These are phyloP conservation scores for Avena atlantica DNA, from an alignment of 176 grass and related monocot species.

Conservation along the genomic window DNA sequence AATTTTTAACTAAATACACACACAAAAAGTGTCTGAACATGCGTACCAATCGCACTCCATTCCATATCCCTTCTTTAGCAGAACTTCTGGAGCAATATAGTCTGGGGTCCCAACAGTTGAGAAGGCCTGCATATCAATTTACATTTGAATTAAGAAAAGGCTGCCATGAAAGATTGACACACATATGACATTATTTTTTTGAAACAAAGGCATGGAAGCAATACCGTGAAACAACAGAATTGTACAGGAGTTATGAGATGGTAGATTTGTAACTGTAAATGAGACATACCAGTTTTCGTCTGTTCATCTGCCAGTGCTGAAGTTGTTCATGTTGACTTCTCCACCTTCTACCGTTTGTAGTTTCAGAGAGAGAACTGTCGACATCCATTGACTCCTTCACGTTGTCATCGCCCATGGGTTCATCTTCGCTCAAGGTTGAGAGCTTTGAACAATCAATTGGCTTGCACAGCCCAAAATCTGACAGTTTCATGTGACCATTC, in stretches of 20 bases:
- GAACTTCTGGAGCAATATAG: conserved; percentile 99
- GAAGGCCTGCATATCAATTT: conserved; percentile 71
- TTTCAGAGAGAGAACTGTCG: conserved; percentile 66
- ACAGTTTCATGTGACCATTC: conserved; percentile 97
- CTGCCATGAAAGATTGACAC: not conserved
- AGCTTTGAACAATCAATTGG: conserved; percentile 95
- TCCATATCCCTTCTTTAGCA: conserved; percentile 99
- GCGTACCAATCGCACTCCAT: conserved; percentile 98
- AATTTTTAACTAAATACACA: conserved; percentile 17
- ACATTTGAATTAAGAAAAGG: conserved; percentile 47
- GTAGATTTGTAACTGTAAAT: conserved; percentile 15
- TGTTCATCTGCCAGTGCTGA: conserved; percentile 98
- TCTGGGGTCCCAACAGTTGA: conserved; percentile 98
- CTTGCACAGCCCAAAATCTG: conserved; percentile 98
- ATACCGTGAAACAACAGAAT: conserved; percentile 15
- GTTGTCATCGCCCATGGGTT: conserved; percentile 88
- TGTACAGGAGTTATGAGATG: not conserved
- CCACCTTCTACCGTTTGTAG: conserved; percentile 83
- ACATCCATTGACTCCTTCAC: conserved; percentile 92
- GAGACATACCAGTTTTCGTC: conserved; percentile 82
- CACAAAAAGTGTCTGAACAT: conserved; percentile 18
- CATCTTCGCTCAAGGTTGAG: conserved; percentile 93
- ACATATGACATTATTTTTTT: not conserved
- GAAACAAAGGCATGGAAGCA: not conserved
- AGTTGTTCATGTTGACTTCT: conserved; percentile 89